phyloP scores from a whole-genome alignment of 192 early-diverging fungal species.

The Entrophospora sp. region DNA sequence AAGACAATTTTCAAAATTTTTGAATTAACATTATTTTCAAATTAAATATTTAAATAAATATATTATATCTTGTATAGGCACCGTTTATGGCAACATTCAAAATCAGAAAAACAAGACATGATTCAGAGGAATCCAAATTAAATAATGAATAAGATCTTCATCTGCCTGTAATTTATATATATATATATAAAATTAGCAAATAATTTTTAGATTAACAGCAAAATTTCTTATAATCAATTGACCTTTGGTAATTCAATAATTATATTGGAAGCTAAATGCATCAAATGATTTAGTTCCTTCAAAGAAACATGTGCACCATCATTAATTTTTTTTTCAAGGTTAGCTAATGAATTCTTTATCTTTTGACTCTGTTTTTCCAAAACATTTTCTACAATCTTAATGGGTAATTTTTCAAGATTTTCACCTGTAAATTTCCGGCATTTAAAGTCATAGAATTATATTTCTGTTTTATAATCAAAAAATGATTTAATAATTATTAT shows the following conservation, averaged over 20 bases:
- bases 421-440: neutral
- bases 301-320: slow-evolving; percentile 25
- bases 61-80: slow-evolving; percentile 38
- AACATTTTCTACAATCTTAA: neutral
- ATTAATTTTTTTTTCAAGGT: neutral
- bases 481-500: neutral
- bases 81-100: slow-evolving; percentile 99
- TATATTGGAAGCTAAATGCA: slow-evolving; percentile 49
- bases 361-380: neutral
- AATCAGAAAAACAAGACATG: slow-evolving; percentile 53
- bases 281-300: slow-evolving; percentile 36
- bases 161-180: no score
- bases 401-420: neutral
- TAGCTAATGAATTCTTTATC: neutral
- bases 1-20: neutral
- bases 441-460: neutral
- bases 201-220: no score
- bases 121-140: slow-evolving; percentile 55
- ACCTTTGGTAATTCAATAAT: slow-evolving; percentile 32
- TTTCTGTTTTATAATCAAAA: neutral
- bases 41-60: neutral
- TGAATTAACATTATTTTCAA: neutral
- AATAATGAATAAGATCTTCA: no score
- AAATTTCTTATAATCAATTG: no score
- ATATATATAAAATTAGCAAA: no score